Conservation (phyloP, 495 filamentous ascomycete species). For the Xeromyces bisporus region DNA sequence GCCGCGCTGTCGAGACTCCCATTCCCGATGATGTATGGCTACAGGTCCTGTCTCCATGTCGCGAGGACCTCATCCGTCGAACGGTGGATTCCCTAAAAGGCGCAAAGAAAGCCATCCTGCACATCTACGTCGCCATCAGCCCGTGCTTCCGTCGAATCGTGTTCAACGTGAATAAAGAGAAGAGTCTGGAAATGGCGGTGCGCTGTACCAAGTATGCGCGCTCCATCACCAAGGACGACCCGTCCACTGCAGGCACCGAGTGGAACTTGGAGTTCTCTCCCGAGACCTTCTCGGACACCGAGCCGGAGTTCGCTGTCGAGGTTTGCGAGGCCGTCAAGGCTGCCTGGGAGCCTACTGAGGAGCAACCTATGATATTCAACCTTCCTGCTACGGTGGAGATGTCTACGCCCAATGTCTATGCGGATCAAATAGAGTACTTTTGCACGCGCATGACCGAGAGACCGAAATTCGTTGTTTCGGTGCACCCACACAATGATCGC, state of each 20-base stretch:
- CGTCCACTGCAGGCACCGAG: slow-evolving; percentile 49
- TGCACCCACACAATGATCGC: slow-evolving; percentile 90
- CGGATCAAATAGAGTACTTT: slow-evolving; percentile 95
- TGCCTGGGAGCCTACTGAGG: slow-evolving; percentile 73
- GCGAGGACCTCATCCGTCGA: slow-evolving; percentile 77
- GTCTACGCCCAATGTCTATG: slow-evolving; percentile 90
- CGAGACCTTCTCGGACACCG: slow-evolving; percentile 88
- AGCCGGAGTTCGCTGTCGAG: slow-evolving; percentile 63
- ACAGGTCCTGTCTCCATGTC: slow-evolving; percentile 86
- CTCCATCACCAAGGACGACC: slow-evolving; percentile 90
- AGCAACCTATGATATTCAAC: slow-evolving; percentile 92
- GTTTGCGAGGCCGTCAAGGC: slow-evolving; percentile 91
- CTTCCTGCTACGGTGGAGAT: slow-evolving; percentile 93
- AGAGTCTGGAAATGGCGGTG: slow-evolving; percentile 71
- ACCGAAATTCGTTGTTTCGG: slow-evolving; percentile 64
- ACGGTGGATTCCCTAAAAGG: slow-evolving; percentile 85
- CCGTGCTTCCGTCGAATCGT: slow-evolving; percentile 82
- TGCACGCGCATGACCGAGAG: slow-evolving; percentile 64
- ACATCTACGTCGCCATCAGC: slow-evolving; percentile 92
- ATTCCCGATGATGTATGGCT: slow-evolving; percentile 91
- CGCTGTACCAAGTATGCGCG: slow-evolving; percentile 73
- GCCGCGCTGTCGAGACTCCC: slow-evolving; percentile 71
- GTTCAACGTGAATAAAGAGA: slow-evolving; percentile 69
- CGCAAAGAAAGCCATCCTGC: slow-evolving; percentile 87
- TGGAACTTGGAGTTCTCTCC: slow-evolving; percentile 96